Percentiles rank a stretch among this genome's conserved stretches.
These are phyloP conservation scores for Allodekkera sacchari DNA, from an alignment of 805 yeast genomes.

Conservation along the genomic window DNA sequence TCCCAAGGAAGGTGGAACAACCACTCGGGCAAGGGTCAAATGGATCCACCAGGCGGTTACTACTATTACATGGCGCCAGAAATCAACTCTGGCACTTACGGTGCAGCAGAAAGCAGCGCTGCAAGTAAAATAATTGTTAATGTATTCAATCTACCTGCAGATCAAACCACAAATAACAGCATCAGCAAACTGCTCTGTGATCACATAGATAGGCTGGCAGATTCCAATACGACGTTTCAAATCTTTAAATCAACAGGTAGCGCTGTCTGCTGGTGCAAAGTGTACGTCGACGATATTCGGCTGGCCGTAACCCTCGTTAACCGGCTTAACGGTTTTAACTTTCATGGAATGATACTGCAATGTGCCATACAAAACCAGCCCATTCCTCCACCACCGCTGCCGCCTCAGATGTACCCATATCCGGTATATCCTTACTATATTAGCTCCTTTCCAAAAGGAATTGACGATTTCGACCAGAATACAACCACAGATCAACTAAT, in stretches of 20 bases:
- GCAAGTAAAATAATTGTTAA: too few species aligned
- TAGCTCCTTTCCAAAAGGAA: background rate
- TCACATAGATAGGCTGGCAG: too few species aligned
- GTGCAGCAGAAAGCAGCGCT: too few species aligned
- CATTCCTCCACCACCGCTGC: background rate
- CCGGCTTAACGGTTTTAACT: constrained; percentile 13
- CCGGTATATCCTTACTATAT: background rate
- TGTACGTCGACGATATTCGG: constrained; percentile 7
- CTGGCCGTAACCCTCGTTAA: constrained; percentile 7
- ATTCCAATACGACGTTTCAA: constrained; percentile 9
- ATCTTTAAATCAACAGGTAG: constrained; percentile 14
- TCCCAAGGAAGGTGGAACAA: too few species aligned
- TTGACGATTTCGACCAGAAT: constrained; percentile 2
- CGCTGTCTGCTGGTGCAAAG: constrained; percentile 14
- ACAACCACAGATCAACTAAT: constrained; percentile 15
- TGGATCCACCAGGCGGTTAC: too few species aligned
- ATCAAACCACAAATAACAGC: too few species aligned
- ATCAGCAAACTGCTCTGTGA: too few species aligned
- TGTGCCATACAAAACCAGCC: constrained; percentile 7
- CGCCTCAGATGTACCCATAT: constrained; percentile 1
- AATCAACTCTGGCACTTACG: too few species aligned
- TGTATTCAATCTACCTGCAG: too few species aligned
- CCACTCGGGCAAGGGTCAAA: too few species aligned
- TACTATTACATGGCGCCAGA: too few species aligned
- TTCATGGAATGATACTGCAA: constrained; percentile 11